A percentile compares a stretch with the other conserved stretches of the same genome.
phyloP scores from a whole-genome alignment of 2,329 filamentous ascomycete genomes.

The Pseudopyricularia cyperi region DNA sequence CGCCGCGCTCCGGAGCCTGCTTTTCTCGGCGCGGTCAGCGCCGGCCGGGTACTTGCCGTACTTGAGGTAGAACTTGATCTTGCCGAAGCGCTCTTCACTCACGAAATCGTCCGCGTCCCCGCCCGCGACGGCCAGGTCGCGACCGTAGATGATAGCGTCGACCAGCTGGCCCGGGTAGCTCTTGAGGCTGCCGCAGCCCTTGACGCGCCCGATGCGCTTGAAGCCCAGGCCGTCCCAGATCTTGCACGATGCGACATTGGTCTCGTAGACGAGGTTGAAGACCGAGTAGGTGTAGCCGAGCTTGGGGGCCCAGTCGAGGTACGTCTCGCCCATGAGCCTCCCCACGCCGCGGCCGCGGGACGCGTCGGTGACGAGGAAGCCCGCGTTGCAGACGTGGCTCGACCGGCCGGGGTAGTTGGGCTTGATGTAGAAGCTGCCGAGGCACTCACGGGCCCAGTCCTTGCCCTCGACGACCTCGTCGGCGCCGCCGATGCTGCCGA shows the following conservation, averaged over 20 bases:
- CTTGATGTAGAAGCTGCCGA: constrained; percentile 90
- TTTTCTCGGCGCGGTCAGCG: constrained; percentile 91
- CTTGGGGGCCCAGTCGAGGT: constrained; percentile 66
- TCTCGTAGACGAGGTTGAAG: constrained; percentile 91
- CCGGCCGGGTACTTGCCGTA: constrained; percentile 86
- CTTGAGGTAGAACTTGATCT: constrained; percentile 95
- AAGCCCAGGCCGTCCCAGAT: constrained; percentile 91
- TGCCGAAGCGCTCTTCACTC: constrained; percentile 94
- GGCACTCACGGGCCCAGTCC: constrained; percentile 70
- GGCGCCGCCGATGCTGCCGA: constrained; percentile 57
- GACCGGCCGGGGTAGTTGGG: constrained; percentile 86
- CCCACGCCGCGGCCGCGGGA: constrained; percentile 63
- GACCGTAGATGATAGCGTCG: constrained; percentile 68
- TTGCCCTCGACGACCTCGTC: constrained; percentile 40
- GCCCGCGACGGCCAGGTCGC: constrained; percentile 36
- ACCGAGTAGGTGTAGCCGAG: constrained; percentile 84
- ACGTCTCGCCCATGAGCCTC: constrained; percentile 62
- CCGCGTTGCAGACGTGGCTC: constrained; percentile 82
- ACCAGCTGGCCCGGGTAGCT: constrained; percentile 56
- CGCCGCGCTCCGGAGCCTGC: constrained; percentile 79
- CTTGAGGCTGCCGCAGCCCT: constrained; percentile 55
- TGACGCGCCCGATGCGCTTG: constrained; percentile 79
- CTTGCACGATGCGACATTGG: constrained; percentile 76
- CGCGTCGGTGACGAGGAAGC: constrained; percentile 62
- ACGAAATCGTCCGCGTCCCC: constrained; percentile 65